Evolutionary conservation across 1,284 basidiomycete species (phyloP), one percentile per base, ranked within the genome.

Genomic region (Termitomyces sp.): DNA sequence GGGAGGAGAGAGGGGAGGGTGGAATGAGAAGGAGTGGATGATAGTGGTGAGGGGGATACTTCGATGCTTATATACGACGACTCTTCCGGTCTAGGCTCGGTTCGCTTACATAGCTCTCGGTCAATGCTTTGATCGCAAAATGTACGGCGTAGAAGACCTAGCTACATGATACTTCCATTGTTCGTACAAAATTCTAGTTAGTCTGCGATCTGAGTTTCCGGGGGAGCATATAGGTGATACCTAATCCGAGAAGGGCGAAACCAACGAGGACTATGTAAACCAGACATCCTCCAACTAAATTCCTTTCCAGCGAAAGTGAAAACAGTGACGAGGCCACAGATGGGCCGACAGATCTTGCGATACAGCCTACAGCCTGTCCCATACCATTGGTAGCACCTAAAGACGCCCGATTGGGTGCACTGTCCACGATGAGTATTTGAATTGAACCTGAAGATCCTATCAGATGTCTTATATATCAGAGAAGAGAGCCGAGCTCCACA

Each of bases 361-460:
- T 68, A 2, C 75, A 80, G 2, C 75, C 75, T 2, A 75, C 63
- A 52, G 76, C 79, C 61, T 84, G 82, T 0, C 77, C 80, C 10
- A 83, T 67, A 12, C 81, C 81, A 59, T 81, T 81, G 15, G 77
- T 74, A 10, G 79, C 70, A 1, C 80, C 80, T 31, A 83, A 61
- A 10, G 68, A 57, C 1, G 68, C 63, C 12, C 63, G 67, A 9
- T 62, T 67, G 0, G 74, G 70, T 0, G 71, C 66, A 30, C 66
- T 62, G 43, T 69, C 68, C 15, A 76, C 65, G 6, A 73, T 59
- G 12, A 73, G 51, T 9, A 72, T 61, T 47, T 69, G 67, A 8
- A 70, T 66, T 1, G 67, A 64, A 41, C 64, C 71, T 70, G 42
- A 50, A 61, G 24, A 62, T 48, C 34, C 2, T 17, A 31, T 17